Percentiles rank a stretch among this genome's conserved stretches.
Evolutionary conservation across 2,329 filamentous ascomycete genomes (phyloP).

Genomic region (Ophiostoma sp.): DNA sequence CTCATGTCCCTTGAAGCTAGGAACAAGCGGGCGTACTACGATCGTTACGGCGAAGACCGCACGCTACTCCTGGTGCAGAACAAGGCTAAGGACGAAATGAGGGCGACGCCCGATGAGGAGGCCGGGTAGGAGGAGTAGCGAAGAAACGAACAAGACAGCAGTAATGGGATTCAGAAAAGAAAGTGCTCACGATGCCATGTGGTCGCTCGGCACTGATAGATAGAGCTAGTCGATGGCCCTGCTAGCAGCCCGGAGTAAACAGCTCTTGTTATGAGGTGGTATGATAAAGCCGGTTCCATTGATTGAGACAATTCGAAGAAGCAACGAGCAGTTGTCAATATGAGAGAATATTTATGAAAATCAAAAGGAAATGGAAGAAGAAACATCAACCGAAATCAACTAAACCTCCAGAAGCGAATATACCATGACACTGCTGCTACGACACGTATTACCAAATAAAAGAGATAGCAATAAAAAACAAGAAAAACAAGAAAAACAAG

Average conservation of each 20-base stretch:
- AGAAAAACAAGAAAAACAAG: background rate
- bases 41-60: background rate
- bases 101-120: background rate
- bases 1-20: background rate
- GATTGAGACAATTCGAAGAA: too few species aligned
- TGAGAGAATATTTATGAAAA: too few species aligned
- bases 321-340: too few species aligned
- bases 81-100: background rate
- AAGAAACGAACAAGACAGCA: background rate
- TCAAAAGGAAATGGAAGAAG: too few species aligned
- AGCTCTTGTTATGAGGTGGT: background rate
- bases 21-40: background rate
- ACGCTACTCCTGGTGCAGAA: background rate
- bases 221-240: background rate
- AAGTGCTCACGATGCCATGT: conserved; percentile 3
- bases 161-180: background rate
- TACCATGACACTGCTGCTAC: too few species aligned
- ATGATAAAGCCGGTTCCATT: too few species aligned
- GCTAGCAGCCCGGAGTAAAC: background rate
- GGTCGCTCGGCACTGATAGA: background rate
- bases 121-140: background rate
- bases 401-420: too few species aligned
- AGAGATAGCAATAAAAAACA: background rate
- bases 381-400: too few species aligned
- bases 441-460: too few species aligned